phyloP scores from a whole-genome alignment of 1,284 basidiomycete genomes.

The Naganishia liquefaciens region DNA sequence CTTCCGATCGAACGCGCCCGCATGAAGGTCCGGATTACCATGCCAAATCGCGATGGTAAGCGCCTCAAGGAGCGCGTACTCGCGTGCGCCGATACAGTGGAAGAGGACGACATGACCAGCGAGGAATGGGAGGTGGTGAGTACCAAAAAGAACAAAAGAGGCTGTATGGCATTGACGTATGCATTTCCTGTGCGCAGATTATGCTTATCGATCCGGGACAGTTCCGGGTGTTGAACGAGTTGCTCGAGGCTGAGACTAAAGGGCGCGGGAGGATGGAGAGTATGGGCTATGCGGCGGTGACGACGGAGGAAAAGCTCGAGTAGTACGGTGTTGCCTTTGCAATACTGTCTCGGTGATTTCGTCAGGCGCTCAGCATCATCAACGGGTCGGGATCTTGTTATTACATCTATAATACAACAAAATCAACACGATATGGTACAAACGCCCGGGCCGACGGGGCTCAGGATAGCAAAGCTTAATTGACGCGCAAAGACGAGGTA shows the following conservation, averaged over 20 bases:
- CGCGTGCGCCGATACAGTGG: slow-evolving; percentile 69
- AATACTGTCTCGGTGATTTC: too few species aligned
- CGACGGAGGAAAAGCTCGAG: slow-evolving; percentile 32
- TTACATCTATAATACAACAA: too few species aligned
- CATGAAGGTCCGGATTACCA: slow-evolving; percentile 84
- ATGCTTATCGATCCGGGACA: slow-evolving; percentile 90
- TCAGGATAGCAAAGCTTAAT: too few species aligned
- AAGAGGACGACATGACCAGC: slow-evolving; percentile 72
- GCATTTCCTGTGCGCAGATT: slow-evolving; percentile 58
- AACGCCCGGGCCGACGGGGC: too few species aligned
- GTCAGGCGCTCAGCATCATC: too few species aligned
- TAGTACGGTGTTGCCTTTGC: slow-evolving; percentile 37
- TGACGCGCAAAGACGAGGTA: too few species aligned
- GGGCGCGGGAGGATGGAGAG: slow-evolving; percentile 87
- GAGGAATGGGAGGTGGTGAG: slow-evolving; percentile 87
- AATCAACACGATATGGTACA: too few species aligned
- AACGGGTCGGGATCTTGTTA: too few species aligned
- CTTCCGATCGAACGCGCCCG: slow-evolving; percentile 87
- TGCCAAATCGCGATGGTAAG: slow-evolving; percentile 74
- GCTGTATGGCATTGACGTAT: background rate
- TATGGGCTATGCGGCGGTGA: slow-evolving; percentile 47
- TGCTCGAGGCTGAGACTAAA: slow-evolving; percentile 77
- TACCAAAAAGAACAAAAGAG: slow-evolving; percentile 32
- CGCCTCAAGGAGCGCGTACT: slow-evolving; percentile 70
- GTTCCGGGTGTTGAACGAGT: slow-evolving; percentile 83